These are phyloP conservation scores for Paraglomus occultum DNA, from an alignment of 192 early-diverging fungal genomes.

Conservation along the genomic window DNA sequence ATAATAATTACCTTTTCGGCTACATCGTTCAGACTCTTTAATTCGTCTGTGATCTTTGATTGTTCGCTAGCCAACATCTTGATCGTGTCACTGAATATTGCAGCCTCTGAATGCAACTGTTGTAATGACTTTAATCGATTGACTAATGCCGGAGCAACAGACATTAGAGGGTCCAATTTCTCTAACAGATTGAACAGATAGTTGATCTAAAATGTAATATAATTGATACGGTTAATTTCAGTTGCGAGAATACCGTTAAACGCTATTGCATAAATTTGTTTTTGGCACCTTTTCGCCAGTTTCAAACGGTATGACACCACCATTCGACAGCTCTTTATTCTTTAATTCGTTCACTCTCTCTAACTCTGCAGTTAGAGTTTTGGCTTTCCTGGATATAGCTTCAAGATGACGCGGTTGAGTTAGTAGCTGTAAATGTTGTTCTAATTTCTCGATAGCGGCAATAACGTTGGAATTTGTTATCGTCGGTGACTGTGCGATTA, in stretches of 20 bases:
- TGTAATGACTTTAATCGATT: conserved; percentile 75
- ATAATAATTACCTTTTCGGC: conserved; percentile 43
- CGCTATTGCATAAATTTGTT: neutral
- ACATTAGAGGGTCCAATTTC: conserved; percentile 75
- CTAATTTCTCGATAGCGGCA: conserved; percentile 60
- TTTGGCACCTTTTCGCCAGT: conserved; percentile 41
- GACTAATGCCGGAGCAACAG: conserved; percentile 75
- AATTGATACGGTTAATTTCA: neutral
- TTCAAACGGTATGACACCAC: conserved; percentile 40
- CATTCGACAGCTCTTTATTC: conserved; percentile 42
- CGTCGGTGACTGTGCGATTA: conserved; percentile 34
- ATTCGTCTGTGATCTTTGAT: conserved; percentile 60
- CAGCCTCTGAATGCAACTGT: conserved; percentile 77
- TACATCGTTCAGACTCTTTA: conserved; percentile 61
- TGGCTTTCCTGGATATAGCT: conserved; percentile 56
- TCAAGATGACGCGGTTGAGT: conserved; percentile 75
- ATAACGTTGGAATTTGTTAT: conserved; percentile 43
- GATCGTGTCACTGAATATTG: conserved; percentile 72
- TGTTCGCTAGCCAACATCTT: conserved; percentile 73
- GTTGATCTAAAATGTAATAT: conserved; percentile 47
- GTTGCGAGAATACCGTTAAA: neutral
- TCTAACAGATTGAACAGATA: conserved; percentile 68
- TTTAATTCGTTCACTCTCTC: conserved; percentile 69
- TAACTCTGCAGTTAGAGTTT: conserved; percentile 59
- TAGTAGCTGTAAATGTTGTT: conserved; percentile 67